Percentiles rank a stretch among this genome's conserved stretches.
phyloP scores from a whole-genome alignment of 2,329 filamentous ascomycete genomes.

The Diplodia corticola region DNA sequence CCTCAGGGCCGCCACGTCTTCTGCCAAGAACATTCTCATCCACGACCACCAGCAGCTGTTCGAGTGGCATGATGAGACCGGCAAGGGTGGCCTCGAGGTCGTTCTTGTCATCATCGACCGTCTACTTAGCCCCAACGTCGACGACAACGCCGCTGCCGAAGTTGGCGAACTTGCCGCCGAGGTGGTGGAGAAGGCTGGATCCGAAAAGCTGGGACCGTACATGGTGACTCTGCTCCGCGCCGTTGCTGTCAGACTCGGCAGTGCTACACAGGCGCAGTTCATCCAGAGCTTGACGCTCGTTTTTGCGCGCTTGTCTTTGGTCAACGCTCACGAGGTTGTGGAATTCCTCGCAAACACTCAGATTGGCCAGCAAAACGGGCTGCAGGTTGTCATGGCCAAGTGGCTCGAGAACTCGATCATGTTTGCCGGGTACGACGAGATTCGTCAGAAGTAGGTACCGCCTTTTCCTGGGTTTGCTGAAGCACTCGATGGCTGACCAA shows the following conservation, averaged over 20 bases:
- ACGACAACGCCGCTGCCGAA: constrained; percentile 93
- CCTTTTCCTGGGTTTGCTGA: not conserved
- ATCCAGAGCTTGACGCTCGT: constrained; percentile 96
- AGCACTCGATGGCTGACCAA: constrained; percentile 26
- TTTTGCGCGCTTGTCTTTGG: constrained; percentile 85
- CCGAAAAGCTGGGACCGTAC: constrained; percentile 86
- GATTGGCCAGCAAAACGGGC: constrained; percentile 75
- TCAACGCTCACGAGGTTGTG: constrained; percentile 84
- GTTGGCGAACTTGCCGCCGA: constrained; percentile 92
- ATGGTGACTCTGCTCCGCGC: constrained; percentile 84
- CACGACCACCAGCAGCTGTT: constrained; percentile 91
- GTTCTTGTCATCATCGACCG: constrained; percentile 91
- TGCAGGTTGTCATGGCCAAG: constrained; percentile 86
- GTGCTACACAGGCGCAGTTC: constrained; percentile 80
- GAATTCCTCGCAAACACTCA: constrained; percentile 85
- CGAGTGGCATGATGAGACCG: constrained; percentile 74
- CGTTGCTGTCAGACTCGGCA: constrained; percentile 80
- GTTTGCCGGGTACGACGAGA: constrained; percentile 98
- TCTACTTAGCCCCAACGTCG: constrained; percentile 77
- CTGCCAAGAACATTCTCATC: constrained; percentile 83
- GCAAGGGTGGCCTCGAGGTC: constrained; percentile 82
- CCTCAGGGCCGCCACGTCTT: constrained; percentile 79
- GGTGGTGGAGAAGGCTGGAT: constrained; percentile 91
- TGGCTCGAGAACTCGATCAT: constrained; percentile 97
- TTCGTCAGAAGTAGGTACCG: constrained; percentile 81